Conservation (phyloP, 176 grass and related monocot genomes). For the Carex scoparia region DNA sequence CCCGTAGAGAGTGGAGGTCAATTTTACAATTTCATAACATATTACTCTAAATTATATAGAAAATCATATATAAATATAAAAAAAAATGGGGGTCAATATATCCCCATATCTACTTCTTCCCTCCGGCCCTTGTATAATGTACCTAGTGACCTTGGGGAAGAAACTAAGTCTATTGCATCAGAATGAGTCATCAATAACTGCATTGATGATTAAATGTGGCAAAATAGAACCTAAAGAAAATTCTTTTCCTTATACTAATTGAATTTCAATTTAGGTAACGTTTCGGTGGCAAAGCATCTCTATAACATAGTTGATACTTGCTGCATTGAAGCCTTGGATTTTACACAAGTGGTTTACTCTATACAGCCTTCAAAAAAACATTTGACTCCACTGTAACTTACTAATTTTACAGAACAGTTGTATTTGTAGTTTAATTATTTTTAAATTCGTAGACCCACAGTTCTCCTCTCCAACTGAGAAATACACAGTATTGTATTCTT, state of each 20-base stretch:
- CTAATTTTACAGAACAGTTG: not conserved
- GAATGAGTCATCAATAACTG: not conserved
- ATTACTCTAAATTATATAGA: too few relatives aligned
- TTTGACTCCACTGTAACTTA: not conserved
- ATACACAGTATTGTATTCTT: not conserved
- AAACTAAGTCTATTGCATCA: not conserved
- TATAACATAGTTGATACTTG: not conserved
- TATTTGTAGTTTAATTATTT: not conserved
- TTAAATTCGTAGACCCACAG: not conserved
- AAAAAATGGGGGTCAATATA: too few relatives aligned
- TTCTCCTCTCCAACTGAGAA: not conserved
- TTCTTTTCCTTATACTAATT: not conserved
- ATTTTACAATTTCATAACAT: too few relatives aligned
- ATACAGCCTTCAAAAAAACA: not conserved
- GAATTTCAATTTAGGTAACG: not conserved
- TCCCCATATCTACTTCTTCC: too few relatives aligned
- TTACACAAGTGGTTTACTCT: not conserved
- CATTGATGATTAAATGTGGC: not conserved
- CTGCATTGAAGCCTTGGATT: conserved; percentile 7
- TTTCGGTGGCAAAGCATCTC: not conserved
- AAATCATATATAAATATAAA: too few relatives aligned
- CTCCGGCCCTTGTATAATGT: not conserved
- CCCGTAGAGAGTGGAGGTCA: too few relatives aligned
- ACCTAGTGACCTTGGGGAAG: not conserved
- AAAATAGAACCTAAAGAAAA: not conserved